Conservation (phyloP, 2,329 filamentous ascomycete genomes). For the Hypoxylon sp. region DNA sequence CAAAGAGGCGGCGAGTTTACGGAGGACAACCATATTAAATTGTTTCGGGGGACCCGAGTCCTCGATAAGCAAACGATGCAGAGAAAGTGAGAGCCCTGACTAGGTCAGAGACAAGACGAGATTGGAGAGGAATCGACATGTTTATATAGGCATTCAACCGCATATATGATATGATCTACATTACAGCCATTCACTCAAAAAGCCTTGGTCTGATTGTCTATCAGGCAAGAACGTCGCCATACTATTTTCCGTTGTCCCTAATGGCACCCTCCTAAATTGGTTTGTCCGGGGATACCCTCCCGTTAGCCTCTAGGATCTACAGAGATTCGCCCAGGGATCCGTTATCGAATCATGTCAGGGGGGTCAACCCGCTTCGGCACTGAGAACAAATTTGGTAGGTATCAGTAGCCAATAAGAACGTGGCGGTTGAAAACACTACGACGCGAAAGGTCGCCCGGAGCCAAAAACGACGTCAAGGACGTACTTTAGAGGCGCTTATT, state of each 20-base stretch:
- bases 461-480: constrained; percentile 32
- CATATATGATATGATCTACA: constrained; percentile 30
- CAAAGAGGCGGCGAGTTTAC: constrained; percentile 47
- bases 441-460: constrained; percentile 34
- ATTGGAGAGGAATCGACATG: constrained; percentile 19
- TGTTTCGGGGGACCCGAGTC: not conserved
- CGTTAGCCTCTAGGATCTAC: constrained; percentile 34
- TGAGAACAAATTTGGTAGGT: constrained; percentile 36
- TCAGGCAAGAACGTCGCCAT: constrained; percentile 30
- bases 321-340: constrained; percentile 38
- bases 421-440: constrained; percentile 42
- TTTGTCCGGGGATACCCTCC: constrained; percentile 23
- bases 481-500: constrained; percentile 9
- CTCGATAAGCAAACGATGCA: constrained; percentile 19
- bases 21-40: constrained; percentile 50
- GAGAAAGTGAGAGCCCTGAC: constrained; percentile 38
- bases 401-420: constrained; percentile 37
- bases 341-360: constrained; percentile 37
- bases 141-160: constrained; percentile 42
- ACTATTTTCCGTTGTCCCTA: constrained; percentile 30
- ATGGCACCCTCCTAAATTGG: constrained; percentile 44
- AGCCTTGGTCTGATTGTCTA: constrained; percentile 18
- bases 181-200: constrained; percentile 14
- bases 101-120: constrained; percentile 16
- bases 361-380: constrained; percentile 36